Base-by-base conservation (phyloP, 1,139 yeast genomes). In the Scheffersomyces insectosa region DNA sequence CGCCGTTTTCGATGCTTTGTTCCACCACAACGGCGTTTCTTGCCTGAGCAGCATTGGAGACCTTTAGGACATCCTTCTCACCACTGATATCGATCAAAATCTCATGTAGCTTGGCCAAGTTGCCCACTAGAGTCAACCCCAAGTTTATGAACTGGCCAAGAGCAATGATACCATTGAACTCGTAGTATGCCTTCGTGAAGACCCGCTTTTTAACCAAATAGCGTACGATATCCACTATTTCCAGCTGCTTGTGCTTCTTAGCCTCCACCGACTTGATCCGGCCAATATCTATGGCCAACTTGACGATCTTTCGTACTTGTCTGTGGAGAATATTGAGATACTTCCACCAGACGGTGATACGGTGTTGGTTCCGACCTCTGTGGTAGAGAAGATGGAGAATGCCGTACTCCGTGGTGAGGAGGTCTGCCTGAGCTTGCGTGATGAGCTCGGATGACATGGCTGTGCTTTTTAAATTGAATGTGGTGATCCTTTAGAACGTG, bases 131-230 rank as follows among this genome's bases (percentile, higher is more conserved):
- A 0, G 87, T 80, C 49, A 90, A 73, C 1, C 96, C 97, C 11
- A 89, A 63, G 2, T 85, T 76, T 5, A 88, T 73, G 57, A 84
- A 90, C 57, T 90, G 96, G 0, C 93, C 96, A 46, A 86, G 72
- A 0, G 87, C 83, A 6, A 89, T 70, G 0, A 90, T 73, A 0
- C 84, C 77, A 58, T 85, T 82, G 54, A 87, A 86, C 25, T 80
- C 79, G 44, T 77, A 75, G 59, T 79, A 85, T 12, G 85, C 80
- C 32, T 65, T 62, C 3, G 75, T 78, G 4, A 82, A 60, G 0
- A 82, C 52, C 38, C 66, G 67, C 27, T 63, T 63, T 9, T 48
- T 50, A 7, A 66, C 56, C 30, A 85, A 50, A 49, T 71, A 70
- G 11, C 60, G 54, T 1, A 71, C 65, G 2, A 67, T 52, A 5